phyloP scores from a whole-genome alignment of 768 basidiomycete species.

The Tricholoma hemisulphureum region DNA sequence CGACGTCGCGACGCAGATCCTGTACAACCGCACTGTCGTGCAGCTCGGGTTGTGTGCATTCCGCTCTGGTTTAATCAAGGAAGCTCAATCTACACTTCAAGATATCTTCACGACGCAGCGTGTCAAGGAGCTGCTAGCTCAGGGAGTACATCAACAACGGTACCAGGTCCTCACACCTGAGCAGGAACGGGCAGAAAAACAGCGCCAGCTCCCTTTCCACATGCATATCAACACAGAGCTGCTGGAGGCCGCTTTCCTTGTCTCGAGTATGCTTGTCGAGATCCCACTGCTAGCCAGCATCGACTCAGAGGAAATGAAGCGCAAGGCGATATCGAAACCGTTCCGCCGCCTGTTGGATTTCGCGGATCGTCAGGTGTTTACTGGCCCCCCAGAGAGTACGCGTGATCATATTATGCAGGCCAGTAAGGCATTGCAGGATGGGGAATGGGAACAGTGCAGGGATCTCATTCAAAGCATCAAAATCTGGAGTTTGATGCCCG shows the following conservation, averaged over 20 bases:
- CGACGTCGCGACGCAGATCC: constrained; percentile 94
- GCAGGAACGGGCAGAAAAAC: constrained; percentile 95
- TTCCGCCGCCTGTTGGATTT: constrained; percentile 95
- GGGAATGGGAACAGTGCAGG: constrained; percentile 95
- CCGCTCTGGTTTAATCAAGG: constrained; percentile 90
- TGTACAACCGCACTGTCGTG: constrained; percentile 97
- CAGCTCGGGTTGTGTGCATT: constrained; percentile 97
- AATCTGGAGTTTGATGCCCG: constrained; percentile 97
- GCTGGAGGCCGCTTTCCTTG: constrained; percentile 94
- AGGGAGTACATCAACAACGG: constrained; percentile 91
- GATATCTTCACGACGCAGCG: constrained; percentile 97
- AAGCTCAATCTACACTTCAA: constrained; percentile 87
- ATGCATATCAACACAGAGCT: constrained; percentile 99
- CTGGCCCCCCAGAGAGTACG: constrained; percentile 97
- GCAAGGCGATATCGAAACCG: constrained; percentile 93
- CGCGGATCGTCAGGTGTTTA: constrained; percentile 96
- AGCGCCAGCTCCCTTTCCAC: constrained; percentile 96
- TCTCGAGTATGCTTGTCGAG: constrained; percentile 98
- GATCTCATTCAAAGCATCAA: constrained; percentile 95
- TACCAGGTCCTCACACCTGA: constrained; percentile 87
- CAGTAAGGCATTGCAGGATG: constrained; percentile 91
- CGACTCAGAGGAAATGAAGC: constrained; percentile 89
- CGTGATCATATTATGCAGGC: constrained; percentile 99
- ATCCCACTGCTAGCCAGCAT: constrained; percentile 93
- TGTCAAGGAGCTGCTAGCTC: constrained; percentile 95